Evolutionary conservation across 805 yeast species (phyloP), one percentile per base, ranked within the genome.

Genomic region (Saturnispora sanitii): DNA sequence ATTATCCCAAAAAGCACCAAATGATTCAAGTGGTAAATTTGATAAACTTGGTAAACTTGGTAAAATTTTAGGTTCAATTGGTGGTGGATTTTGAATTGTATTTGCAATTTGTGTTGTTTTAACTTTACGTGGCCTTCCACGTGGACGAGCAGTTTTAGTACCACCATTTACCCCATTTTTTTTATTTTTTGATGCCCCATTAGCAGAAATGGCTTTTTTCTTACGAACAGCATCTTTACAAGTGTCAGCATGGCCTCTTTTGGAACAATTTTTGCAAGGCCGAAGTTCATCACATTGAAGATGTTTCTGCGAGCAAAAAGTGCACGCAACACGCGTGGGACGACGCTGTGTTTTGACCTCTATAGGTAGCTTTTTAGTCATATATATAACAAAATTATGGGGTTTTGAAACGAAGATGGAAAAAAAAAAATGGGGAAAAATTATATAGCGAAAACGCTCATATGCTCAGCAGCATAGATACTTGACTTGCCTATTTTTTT

Each of bases 251-350:
- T 75, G 55, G 18, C 75, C 73, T 42, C 88, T 58, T 53, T 80
- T 81, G 17, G 67, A 50, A 58, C 92, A 82, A 54, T 82, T 82
- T 47, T 68, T 68, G 51, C 90, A 82, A 0, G 92, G 90, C 43
- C 92, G 61, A 21, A 69, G 66, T 42, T 71, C 61, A 45, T 81
- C 82, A 56, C 90, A 82, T 49, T 81, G 88, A 12, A 82, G 64
- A 51, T 81, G 92, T 48, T 82, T 82, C 20, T 68, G 60, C 53
- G 81, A 86, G 56, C 90, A 82, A 53, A 79, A 79, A 16, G 67
- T 67, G 52, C 92, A 82, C 2, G 90, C 92, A 35, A 80, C 67
- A 7, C 73, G 61, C 2, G 81, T 76, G 4, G 87, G 85, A 47
- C 67, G 74, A 34, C 90, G 58, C 29, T 58, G 62, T 32, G 61